These are phyloP conservation scores for Metschnikowia noctiluminum DNA, from an alignment of 805 yeast species.

Conservation along the genomic window DNA sequence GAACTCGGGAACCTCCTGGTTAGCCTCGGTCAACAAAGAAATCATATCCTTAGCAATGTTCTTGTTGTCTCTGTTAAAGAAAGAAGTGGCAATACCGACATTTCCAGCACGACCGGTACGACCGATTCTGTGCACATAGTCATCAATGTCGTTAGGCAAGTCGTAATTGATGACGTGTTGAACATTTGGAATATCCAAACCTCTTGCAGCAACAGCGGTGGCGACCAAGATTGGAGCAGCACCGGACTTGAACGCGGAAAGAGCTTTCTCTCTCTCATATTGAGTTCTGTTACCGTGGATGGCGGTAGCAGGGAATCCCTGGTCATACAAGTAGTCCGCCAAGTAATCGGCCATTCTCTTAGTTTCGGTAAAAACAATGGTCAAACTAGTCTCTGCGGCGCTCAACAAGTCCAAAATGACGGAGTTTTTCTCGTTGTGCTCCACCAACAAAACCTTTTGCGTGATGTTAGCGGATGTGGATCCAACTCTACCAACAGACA, in stretches of 20 bases:
- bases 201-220: constrained; percentile 99
- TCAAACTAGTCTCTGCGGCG: constrained; percentile 76
- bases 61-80: constrained; percentile 93
- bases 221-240: constrained; percentile 93
- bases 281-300: constrained; percentile 99
- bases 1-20: constrained; percentile 95
- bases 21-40: constrained; percentile 88
- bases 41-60: constrained; percentile 84
- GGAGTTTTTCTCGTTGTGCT: constrained; percentile 87
- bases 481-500: constrained; percentile 98
- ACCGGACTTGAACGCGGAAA: constrained; percentile 91
- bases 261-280: constrained; percentile 95
- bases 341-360: constrained; percentile 97
- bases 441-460: constrained; percentile 88
- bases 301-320: constrained; percentile 94
- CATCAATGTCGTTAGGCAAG: constrained; percentile 95
- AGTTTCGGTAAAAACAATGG: constrained; percentile 95
- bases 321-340: constrained; percentile 85
- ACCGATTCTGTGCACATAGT: constrained; percentile 99
- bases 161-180: constrained; percentile 97
- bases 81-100: constrained; percentile 97
- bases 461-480: constrained; percentile 98
- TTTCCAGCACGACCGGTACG: constrained; percentile 99
- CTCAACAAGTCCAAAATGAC: constrained; percentile 81
- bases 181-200: constrained; percentile 98